phyloP scores from a whole-genome alignment of 2,329 filamentous ascomycete species.

The Ambrosiella beaveri region DNA sequence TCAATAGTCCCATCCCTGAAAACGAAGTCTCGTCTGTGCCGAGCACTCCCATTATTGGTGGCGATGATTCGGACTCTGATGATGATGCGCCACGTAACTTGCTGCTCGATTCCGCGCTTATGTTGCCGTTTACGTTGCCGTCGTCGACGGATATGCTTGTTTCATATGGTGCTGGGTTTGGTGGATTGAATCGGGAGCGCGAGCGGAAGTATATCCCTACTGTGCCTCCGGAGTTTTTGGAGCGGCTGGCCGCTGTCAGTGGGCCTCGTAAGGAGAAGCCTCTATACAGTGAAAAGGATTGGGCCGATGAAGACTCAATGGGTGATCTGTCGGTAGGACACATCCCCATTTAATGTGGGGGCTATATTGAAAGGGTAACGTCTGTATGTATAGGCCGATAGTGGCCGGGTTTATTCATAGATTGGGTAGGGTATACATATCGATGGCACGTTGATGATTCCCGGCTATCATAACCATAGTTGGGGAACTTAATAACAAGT shows the following conservation, averaged over 20 bases:
- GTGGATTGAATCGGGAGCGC: conserved; percentile 75
- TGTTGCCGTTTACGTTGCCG: conserved; percentile 87
- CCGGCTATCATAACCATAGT: not conserved
- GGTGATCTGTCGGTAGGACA: conserved; percentile 1
- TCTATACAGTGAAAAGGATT: conserved; percentile 46
- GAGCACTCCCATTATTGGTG: conserved; percentile 6
- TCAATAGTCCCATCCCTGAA: conserved; percentile 20
- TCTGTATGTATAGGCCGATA: not conserved
- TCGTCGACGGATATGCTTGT: conserved; percentile 96
- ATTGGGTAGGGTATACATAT: not conserved
- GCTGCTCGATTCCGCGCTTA: conserved; percentile 73
- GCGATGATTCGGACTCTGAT: conserved; percentile 23
- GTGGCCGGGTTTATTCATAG: not conserved
- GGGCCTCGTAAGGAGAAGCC: conserved; percentile 30
- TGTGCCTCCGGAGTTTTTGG: conserved; percentile 81
- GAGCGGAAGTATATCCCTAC: conserved; percentile 93
- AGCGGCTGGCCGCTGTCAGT: conserved; percentile 53
- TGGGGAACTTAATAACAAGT: not conserved
- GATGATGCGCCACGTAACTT: conserved; percentile 54
- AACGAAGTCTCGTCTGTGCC: conserved; percentile 10
- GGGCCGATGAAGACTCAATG: conserved; percentile 44
- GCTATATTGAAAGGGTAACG: not conserved
- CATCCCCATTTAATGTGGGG: not conserved
- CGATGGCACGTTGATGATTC: not conserved
- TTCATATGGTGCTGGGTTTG: conserved; percentile 85